Percentiles rank a stretch among this genome's conserved stretches.
Evolutionary conservation across 1,284 basidiomycete genomes (phyloP).

Genomic region (Albatrellus sp.): DNA sequence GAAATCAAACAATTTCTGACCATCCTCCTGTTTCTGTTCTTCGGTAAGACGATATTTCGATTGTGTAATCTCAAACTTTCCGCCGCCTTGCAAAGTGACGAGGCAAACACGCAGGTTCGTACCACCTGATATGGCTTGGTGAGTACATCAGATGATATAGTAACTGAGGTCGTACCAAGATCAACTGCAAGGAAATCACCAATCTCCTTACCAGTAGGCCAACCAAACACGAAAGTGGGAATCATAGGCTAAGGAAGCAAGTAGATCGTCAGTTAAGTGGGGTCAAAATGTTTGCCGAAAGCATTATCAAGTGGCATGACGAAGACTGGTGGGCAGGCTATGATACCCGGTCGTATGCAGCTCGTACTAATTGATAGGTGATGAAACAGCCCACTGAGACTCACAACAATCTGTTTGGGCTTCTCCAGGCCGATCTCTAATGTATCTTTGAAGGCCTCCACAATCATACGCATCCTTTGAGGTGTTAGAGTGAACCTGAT

Average conservation of each 20-base stretch:
- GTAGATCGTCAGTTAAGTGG: conserved; percentile 1
- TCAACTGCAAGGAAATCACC: conserved; percentile 93
- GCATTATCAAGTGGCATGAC: conserved; percentile 1
- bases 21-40: conserved; percentile 98
- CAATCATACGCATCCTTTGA: conserved; percentile 94
- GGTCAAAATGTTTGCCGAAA: neutral
- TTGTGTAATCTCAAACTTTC: conserved; percentile 97
- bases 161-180: conserved; percentile 48
- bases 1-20: conserved; percentile 91
- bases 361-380: too few relatives aligned
- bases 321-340: neutral
- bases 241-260: conserved; percentile 66
- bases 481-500: conserved; percentile 76
- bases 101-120: conserved; percentile 98
- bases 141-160: conserved; percentile 3
- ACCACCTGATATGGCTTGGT: conserved; percentile 41
- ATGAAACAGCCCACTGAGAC: conserved; percentile 20
- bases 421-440: conserved; percentile 82
- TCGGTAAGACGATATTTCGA: conserved; percentile 95
- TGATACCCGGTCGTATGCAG: neutral
- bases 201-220: conserved; percentile 83
- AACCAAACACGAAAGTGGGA: conserved; percentile 94
- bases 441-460: conserved; percentile 88
- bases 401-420: conserved; percentile 77
- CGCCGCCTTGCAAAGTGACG: conserved; percentile 81